Base-by-base conservation (phyloP, 345 rosid species). In the Microcos paniculata region DNA sequence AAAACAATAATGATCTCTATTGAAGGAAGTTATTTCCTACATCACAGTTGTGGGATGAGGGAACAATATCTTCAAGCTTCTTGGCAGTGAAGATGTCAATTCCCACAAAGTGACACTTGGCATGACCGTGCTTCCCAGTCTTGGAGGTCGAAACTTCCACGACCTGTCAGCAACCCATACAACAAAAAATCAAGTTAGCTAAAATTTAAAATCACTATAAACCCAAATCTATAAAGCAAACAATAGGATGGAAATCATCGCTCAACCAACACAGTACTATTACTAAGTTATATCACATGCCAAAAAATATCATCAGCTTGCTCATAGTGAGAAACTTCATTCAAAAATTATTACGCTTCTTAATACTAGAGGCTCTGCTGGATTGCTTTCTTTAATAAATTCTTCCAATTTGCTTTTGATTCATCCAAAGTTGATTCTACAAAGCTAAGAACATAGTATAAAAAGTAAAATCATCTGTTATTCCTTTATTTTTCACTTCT, bases 21-120 rank as follows among this genome's bases (percentile, higher is more conserved):
- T 7, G n/a, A n/a, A 38, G 11, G 18, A 5, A 4, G 4, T 5
- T 28, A 5, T 45, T 26, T 3, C 75, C 18, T 85, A 90, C 94
- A 80, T 90, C 94, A 82, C 89, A 90, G 62, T 90, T 90, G 86
- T 90, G 92, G 69, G 94, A 88, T 19, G 94, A 88, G n/a, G 94
- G 92, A 48, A 90, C 94, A 65, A 88, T 90, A 88, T 90, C 92
- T 79, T 90, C 90, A 21, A 90, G 92, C 79, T 90, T 88, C 79
- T 90, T 90, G 69, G 84, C 88, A 18, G 73, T 90, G 85, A 90
- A 90, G 69, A 90, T 90, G 72, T 88, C 94, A 75, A 90, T 88
- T 40, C 74, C 94, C 7, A 90, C 94, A 80, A 90, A 90, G 87
- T 90, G 94, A 78, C 94, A 88, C 85, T 90, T 88, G 35, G 94